A percentile compares a stretch with the other conserved stretches of the same genome.
Evolutionary conservation across 768 basidiomycete species (phyloP).

Genomic region (Clathrus columnatus): DNA sequence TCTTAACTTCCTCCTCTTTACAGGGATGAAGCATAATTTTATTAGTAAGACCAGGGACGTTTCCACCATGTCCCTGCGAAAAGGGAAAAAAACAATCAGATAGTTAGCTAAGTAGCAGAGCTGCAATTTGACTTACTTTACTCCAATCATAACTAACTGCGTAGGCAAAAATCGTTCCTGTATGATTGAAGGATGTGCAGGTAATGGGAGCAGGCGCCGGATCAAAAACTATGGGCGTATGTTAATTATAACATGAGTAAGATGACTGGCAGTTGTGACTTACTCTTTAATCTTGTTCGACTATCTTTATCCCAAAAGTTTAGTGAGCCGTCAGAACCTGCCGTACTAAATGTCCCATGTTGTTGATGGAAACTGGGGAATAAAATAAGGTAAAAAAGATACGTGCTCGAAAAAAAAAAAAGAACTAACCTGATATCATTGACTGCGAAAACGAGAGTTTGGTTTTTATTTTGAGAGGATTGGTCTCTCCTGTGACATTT

Average conservation of each 20-base stretch:
- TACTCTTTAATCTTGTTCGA: slow-evolving; percentile 35
- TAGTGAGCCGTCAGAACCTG: slow-evolving; percentile 25
- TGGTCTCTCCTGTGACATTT: slow-evolving; percentile 39
- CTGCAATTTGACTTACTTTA: slow-evolving; percentile 13
- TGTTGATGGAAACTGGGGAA: slow-evolving; percentile 8
- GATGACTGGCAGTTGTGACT: slow-evolving; percentile 10
- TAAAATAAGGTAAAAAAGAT: background rate
- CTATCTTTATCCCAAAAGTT: slow-evolving; percentile 33
- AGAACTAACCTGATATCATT: slow-evolving; percentile 35
- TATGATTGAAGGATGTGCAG: slow-evolving; percentile 31
- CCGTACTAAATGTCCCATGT: slow-evolving; percentile 9
- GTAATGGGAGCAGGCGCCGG: slow-evolving; percentile 27
- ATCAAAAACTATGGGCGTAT: slow-evolving; percentile 15
- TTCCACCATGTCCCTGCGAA: slow-evolving; percentile 24
- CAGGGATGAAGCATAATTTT: slow-evolving; percentile 35
- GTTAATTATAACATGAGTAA: background rate
- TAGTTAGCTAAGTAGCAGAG: background rate
- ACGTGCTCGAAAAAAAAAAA: background rate
- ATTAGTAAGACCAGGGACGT: slow-evolving; percentile 23
- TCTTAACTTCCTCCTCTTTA: slow-evolving; percentile 32
- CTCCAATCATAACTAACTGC: slow-evolving; percentile 37
- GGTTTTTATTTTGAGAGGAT: slow-evolving; percentile 25
- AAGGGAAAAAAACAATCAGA: background rate
- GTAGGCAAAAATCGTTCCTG: slow-evolving; percentile 33
- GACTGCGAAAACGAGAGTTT: slow-evolving; percentile 44